Evolutionary conservation across 2,329 filamentous ascomycete species (phyloP).

Genomic region (Xylariaceae sp.): DNA sequence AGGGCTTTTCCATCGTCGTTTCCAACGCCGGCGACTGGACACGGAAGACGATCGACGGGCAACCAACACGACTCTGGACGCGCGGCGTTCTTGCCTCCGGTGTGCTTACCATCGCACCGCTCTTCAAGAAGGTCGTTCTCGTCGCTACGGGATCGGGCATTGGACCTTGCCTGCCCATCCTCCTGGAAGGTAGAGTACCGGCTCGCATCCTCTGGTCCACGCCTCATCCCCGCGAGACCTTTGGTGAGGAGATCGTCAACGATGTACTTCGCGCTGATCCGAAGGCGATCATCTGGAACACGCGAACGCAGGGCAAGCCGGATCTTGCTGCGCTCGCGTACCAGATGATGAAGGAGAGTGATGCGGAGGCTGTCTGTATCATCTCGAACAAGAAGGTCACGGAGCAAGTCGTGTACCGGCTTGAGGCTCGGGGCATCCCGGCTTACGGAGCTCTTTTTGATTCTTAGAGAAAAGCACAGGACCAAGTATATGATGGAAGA

Average conservation of each 20-base stretch:
- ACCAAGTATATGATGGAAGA: background rate
- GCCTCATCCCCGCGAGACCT: constrained; percentile 55
- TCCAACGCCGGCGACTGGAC: constrained; percentile 77
- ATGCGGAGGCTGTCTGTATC: constrained; percentile 65
- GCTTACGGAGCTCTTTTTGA: constrained; percentile 67
- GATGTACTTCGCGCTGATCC: constrained; percentile 54
- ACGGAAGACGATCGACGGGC: constrained; percentile 53
- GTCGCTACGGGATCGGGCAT: constrained; percentile 71
- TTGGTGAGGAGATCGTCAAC: constrained; percentile 52
- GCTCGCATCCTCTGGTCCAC: constrained; percentile 67
- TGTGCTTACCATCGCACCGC: constrained; percentile 60
- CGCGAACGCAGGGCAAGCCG: constrained; percentile 51
- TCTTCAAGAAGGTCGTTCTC: constrained; percentile 61
- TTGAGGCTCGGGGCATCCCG: constrained; percentile 60
- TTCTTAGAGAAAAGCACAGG: constrained; percentile 11
- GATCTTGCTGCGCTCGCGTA: constrained; percentile 47
- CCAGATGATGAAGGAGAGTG: constrained; percentile 51
- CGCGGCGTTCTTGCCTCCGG: constrained; percentile 62
- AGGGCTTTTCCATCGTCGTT: constrained; percentile 62
- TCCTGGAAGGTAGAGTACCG: constrained; percentile 39
- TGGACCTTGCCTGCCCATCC: constrained; percentile 43
- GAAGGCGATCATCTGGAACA: constrained; percentile 63
- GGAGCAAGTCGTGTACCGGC: constrained; percentile 60
- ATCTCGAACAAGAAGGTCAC: constrained; percentile 67
- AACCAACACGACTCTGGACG: constrained; percentile 60